Base-by-base conservation (phyloP, 768 basidiomycete genomes). In the Zangia roseola region DNA sequence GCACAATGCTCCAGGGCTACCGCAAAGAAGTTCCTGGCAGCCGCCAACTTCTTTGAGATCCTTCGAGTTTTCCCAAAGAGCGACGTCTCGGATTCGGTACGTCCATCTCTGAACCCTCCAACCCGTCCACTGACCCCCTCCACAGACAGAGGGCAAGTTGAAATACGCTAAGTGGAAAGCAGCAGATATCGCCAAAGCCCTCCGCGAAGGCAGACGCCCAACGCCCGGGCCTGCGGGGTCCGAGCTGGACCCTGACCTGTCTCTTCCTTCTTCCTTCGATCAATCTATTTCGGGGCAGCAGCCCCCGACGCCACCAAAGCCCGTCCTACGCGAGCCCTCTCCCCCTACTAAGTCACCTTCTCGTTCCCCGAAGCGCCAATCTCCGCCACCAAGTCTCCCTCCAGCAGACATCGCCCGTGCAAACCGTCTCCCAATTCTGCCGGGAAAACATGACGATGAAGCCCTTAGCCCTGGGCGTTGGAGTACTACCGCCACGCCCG, bases 81-180 rank as follows among this genome's bases (percentile, higher is more conserved):
- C 7, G 76, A 82, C 40, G 58, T 79, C 30, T 74, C 80, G 6
- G 83, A 84, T 55, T 74, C 80, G 40, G 88, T 86, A 63, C 21
- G 81, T 55, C 26, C 24, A 25, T 49, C 24, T 50, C 12, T 24
- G 16, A 25, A 35, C 6, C 35, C 9, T 24, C 40, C 8, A 48
- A 21, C 49, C 17, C 49, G 25, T 30, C 21, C 41, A 9, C 42
- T 48, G n/a, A 56, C 49, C 0, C 9, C 30, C 31, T 16, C 26
- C 9, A 9, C 53, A 95, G 91, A 81, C 83, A 53, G 84, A 84
- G 57, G 88, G 88, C 54, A 98, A 97, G 69, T 81, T 95, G 30
- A 84, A 82, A 47, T 99, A 98, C 69, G 82, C 94, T 5, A 92
- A 97, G 67, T 99, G 97, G 94, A 97, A 97, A 67, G 95, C 95